These are phyloP conservation scores for Curvularia sp. DNA, from an alignment of 2,329 filamentous ascomycete genomes.

Conservation along the genomic window DNA sequence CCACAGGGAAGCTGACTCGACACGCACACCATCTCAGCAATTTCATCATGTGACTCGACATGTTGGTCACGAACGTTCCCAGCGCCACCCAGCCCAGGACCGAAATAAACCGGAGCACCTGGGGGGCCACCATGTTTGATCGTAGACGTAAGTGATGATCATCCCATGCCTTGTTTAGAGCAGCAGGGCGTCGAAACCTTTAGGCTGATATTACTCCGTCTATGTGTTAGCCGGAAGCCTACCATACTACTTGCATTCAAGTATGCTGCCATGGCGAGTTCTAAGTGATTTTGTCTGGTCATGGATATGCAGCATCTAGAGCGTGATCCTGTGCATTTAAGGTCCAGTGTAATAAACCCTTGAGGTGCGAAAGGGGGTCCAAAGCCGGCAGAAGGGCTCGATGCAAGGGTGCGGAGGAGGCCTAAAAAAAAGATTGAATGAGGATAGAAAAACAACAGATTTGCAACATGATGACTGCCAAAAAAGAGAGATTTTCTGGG, in stretches of 20 bases:
- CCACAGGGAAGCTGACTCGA: constrained; percentile 13
- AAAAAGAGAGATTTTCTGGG: not conserved
- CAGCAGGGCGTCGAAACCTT: not conserved
- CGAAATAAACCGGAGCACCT: not conserved
- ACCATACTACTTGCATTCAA: not conserved
- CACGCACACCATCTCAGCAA: constrained; percentile 9
- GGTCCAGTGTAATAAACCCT: not conserved
- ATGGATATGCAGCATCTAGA: not conserved
- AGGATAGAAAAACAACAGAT: not conserved
- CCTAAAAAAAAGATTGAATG: not conserved
- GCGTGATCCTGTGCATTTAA: not conserved
- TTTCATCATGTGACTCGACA: constrained; percentile 6
- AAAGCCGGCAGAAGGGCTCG: not conserved
- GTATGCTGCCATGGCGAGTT: constrained; percentile 3
- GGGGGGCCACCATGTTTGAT: constrained; percentile 1
- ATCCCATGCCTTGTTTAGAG: not conserved
- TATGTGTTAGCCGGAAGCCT: constrained; percentile 7
- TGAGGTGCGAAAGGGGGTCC: not conserved
- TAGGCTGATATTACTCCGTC: constrained; percentile 1
- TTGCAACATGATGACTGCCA: not conserved
- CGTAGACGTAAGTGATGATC: constrained; percentile 3
- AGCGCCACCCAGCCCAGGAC: not conserved
- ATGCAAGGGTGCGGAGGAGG: not conserved
- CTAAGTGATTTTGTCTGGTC: constrained; percentile 1
- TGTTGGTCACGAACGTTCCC: not conserved